Conservation (phyloP, 257 asterid species). For the Linderniella brevidens region DNA sequence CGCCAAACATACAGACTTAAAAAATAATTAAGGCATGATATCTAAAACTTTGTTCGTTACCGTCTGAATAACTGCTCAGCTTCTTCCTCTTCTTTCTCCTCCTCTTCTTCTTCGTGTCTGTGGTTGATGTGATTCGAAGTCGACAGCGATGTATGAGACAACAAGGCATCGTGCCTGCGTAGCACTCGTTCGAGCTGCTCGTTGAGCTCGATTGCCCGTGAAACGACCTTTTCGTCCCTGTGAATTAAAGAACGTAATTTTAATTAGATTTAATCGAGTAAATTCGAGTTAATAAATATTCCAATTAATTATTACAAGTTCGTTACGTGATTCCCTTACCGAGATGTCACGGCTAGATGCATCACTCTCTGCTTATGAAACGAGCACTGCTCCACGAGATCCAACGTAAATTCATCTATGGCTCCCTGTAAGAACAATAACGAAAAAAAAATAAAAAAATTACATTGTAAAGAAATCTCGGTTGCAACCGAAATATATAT, state of each 20-base stretch:
- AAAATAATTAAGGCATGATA: too few relatives aligned
- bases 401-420: constrained; percentile 91
- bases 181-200: constrained; percentile 77
- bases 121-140: constrained; percentile 29
- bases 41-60: constrained; percentile 16
- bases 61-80: constrained; percentile 74
- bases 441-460: background rate
- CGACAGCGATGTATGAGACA: constrained; percentile 34
- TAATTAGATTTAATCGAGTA: background rate
- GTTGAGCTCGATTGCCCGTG: constrained; percentile 67
- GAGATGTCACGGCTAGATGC: constrained; percentile 76
- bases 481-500: background rate
- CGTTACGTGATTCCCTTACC: constrained; percentile 27
- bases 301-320: constrained; percentile 4
- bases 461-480: background rate
- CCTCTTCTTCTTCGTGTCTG: constrained; percentile 10
- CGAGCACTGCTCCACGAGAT: constrained; percentile 81
- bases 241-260: background rate
- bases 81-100: constrained; percentile 65
- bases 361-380: constrained; percentile 70
- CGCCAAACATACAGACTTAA: too few relatives aligned
- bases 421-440: constrained; percentile 46
- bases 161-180: constrained; percentile 62
- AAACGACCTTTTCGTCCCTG: constrained; percentile 24
- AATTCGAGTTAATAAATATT: too few relatives aligned